These are phyloP conservation scores for Nitzschia sp. DNA, from an alignment of 108 stramenopile genomes.

Conservation along the genomic window DNA sequence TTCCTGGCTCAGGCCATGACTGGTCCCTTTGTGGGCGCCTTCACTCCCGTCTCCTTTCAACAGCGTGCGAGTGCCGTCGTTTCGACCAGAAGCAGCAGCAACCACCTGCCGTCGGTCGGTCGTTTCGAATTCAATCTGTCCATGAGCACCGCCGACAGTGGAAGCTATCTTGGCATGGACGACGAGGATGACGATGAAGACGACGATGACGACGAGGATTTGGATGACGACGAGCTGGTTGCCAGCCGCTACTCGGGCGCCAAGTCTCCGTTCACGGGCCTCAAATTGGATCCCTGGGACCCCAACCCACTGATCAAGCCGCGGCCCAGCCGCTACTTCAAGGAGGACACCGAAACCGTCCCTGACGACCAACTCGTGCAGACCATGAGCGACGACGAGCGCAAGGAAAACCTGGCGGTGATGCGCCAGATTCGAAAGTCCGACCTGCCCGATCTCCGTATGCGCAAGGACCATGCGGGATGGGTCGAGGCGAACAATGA, in stretches of 20 bases:
- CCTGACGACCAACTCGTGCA: slow-evolving; percentile 57
- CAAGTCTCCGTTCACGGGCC: slow-evolving; percentile 55
- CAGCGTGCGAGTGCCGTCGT: background rate
- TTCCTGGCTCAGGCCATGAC: slow-evolving; percentile 27
- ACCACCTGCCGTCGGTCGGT: background rate
- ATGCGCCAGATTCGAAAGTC: slow-evolving; percentile 68
- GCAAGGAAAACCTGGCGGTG: slow-evolving; percentile 70
- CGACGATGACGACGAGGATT: slow-evolving; percentile 50
- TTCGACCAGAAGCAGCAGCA: background rate
- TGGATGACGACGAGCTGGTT: slow-evolving; percentile 39
- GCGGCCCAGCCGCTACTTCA: slow-evolving; percentile 71
- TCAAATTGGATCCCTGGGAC: slow-evolving; percentile 67
- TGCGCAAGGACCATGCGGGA: slow-evolving; percentile 53
- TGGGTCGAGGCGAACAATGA: slow-evolving; percentile 76
- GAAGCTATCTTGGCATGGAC: slow-evolving; percentile 42
- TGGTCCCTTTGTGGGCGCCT: slow-evolving; percentile 29
- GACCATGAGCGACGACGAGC: slow-evolving; percentile 62
- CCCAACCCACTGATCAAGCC: slow-evolving; percentile 84
- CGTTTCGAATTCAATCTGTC: background rate
- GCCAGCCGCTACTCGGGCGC: slow-evolving; percentile 21
- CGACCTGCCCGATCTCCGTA: slow-evolving; percentile 52
- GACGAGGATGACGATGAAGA: slow-evolving; percentile 44
- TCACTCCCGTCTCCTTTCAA: slow-evolving; percentile 25
- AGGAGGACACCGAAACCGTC: slow-evolving; percentile 28
- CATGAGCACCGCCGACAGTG: slow-evolving; percentile 1